Evolutionary conservation across 1,139 yeast species (phyloP).

Genomic region (Zygoascus meyerae): DNA sequence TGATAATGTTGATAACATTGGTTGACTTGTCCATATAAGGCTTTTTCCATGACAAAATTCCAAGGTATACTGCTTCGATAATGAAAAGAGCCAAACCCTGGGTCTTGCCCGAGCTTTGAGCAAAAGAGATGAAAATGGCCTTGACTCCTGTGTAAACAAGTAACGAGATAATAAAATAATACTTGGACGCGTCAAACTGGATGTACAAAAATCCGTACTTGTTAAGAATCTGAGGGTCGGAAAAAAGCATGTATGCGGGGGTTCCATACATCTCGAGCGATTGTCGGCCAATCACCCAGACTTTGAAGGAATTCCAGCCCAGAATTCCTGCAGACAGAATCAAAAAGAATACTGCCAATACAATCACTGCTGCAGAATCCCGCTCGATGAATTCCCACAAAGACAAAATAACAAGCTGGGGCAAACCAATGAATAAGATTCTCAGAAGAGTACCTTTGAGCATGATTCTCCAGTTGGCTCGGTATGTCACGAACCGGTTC

Average conservation of each 20-base stretch:
- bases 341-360: slow-evolving; percentile 70
- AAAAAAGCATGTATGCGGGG: slow-evolving; percentile 84
- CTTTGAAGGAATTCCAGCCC: slow-evolving; percentile 67
- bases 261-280: slow-evolving; percentile 71
- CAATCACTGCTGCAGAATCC: slow-evolving; percentile 82
- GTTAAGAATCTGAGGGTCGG: slow-evolving; percentile 73
- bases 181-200: slow-evolving; percentile 78
- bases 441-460: slow-evolving; percentile 86
- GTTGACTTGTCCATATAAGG: slow-evolving; percentile 95
- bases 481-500: slow-evolving; percentile 47
- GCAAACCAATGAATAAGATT: slow-evolving; percentile 48
- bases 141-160: slow-evolving; percentile 63
- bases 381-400: slow-evolving; percentile 84
- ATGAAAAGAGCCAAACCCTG: slow-evolving; percentile 76
- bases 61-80: slow-evolving; percentile 66
- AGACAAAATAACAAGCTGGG: slow-evolving; percentile 73
- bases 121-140: slow-evolving; percentile 77
- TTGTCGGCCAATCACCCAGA: slow-evolving; percentile 60
- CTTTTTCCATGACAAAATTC: slow-evolving; percentile 58
- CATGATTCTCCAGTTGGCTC: slow-evolving; percentile 69
- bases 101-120: slow-evolving; percentile 71
- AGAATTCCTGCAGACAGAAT: slow-evolving; percentile 53
- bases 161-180: slow-evolving; percentile 67
- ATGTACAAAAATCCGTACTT: slow-evolving; percentile 88
- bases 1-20: slow-evolving; percentile 79